A percentile compares a stretch with the other conserved stretches of the same genome.
phyloP scores from a whole-genome alignment of 164 flowering plant genomes.

The Nymphaea thermarum region DNA sequence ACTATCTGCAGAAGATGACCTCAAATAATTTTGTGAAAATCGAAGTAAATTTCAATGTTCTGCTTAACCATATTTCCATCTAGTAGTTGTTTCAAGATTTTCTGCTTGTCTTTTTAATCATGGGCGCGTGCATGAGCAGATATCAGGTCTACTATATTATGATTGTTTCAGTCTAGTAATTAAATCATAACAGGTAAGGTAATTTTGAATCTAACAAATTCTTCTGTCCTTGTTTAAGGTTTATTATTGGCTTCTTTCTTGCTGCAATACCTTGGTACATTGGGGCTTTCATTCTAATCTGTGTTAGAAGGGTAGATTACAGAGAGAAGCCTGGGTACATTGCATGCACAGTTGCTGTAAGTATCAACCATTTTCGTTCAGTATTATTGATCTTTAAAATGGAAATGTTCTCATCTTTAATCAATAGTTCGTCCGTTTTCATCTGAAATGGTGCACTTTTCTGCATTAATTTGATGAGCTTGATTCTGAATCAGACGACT shows the following conservation, averaged over 20 bases:
- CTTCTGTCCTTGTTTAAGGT: constrained; percentile 25
- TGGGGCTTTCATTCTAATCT: constrained; percentile 56
- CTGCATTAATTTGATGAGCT: neutral
- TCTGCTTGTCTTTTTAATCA: too few relatives aligned
- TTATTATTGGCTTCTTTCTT: constrained; percentile 60
- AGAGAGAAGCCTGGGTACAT: constrained; percentile 78
- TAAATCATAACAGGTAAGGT: too few relatives aligned
- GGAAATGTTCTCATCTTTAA: too few relatives aligned
- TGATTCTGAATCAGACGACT: neutral
- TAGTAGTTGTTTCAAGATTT: too few relatives aligned
- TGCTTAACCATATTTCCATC: too few relatives aligned
- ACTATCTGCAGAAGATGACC: too few relatives aligned
- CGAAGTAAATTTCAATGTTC: too few relatives aligned
- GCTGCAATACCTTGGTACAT: constrained; percentile 82
- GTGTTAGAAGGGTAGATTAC: constrained; percentile 39
- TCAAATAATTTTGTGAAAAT: too few relatives aligned
- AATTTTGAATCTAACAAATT: too few relatives aligned
- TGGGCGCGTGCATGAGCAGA: too few relatives aligned
- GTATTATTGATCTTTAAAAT: neutral
- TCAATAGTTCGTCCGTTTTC: neutral
- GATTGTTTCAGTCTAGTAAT: too few relatives aligned
- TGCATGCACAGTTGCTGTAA: constrained; percentile 64
- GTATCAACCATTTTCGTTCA: constrained; percentile 9
- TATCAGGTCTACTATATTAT: too few relatives aligned
- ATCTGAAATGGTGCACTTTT: neutral